Percentiles rank a stretch among this genome's conserved stretches.
phyloP scores from a whole-genome alignment of 148 eudicot genomes.

The Chenopodium suecicum region DNA sequence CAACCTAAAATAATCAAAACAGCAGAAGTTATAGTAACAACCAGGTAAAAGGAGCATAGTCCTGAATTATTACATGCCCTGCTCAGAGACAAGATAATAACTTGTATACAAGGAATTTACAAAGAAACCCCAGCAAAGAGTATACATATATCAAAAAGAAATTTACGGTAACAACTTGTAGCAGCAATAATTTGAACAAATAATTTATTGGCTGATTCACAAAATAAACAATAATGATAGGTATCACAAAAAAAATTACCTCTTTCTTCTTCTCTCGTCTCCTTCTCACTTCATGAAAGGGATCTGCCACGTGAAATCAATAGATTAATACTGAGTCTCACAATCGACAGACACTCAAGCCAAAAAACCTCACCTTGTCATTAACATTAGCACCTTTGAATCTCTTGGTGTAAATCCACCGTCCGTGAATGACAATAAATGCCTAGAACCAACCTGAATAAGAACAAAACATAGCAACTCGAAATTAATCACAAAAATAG shows the following conservation, averaged over 20 bases:
- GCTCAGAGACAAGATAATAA: background rate
- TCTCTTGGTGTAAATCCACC: constrained; percentile 68
- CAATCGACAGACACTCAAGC: background rate
- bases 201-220: no score
- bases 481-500: background rate
- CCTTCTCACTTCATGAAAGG: no score
- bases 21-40: background rate
- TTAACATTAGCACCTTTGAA: constrained; percentile 84
- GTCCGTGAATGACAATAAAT: constrained; percentile 85
- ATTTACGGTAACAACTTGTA: no score
- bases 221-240: no score
- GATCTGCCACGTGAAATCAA: no score
- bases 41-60: background rate
- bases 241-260: no score
- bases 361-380: constrained; percentile 61
- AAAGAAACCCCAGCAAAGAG: no score
- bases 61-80: background rate
- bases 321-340: background rate
- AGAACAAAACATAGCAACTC: background rate
- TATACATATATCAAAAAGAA: no score
- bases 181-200: no score
- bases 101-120: background rate
- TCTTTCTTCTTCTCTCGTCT: no score
- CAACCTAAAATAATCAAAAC: background rate
- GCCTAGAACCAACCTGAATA: constrained; percentile 75